Conservation (phyloP, 116 monocot genomes). For the Iris pallida region DNA sequence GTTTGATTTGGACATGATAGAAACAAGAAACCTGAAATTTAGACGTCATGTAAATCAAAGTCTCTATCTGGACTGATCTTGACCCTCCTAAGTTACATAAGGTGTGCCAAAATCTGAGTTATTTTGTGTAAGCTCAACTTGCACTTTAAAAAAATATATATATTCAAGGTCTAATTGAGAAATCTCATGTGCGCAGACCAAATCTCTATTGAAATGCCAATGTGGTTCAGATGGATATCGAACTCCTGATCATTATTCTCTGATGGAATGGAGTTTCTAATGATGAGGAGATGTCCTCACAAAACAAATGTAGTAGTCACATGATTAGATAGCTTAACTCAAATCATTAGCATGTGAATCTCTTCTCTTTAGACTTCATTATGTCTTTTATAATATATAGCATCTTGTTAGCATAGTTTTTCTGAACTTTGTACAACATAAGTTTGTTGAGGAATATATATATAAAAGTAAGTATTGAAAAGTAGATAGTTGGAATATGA, state of each 20-base stretch:
- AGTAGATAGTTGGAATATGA: not conserved
- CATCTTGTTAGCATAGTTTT: too few species aligned
- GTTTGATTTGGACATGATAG: too few species aligned
- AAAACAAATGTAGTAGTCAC: slow-evolving; percentile 20
- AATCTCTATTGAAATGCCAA: not conserved
- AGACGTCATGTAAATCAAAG: too few species aligned
- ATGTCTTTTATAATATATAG: not conserved
- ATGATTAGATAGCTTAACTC: slow-evolving; percentile 39
- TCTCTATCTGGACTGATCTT: too few species aligned
- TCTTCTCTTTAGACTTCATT: slow-evolving; percentile 12
- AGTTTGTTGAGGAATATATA: not conserved
- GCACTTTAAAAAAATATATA: too few species aligned
- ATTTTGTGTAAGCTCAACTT: too few species aligned
- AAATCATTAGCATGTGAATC: slow-evolving; percentile 53
- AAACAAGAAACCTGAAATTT: too few species aligned
- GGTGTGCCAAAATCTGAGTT: too few species aligned
- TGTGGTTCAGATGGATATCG: slow-evolving; percentile 3
- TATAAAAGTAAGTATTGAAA: not conserved
- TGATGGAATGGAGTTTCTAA: slow-evolving; percentile 33
- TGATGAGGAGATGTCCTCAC: slow-evolving; percentile 22
- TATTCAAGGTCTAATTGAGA: too few species aligned
- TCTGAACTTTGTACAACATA: too few species aligned
- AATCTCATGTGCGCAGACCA: too few species aligned
- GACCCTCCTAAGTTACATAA: too few species aligned
- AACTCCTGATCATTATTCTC: slow-evolving; percentile 24